Evolutionary conservation across 805 yeast species (phyloP).

Genomic region (Blastobotrys americana): DNA sequence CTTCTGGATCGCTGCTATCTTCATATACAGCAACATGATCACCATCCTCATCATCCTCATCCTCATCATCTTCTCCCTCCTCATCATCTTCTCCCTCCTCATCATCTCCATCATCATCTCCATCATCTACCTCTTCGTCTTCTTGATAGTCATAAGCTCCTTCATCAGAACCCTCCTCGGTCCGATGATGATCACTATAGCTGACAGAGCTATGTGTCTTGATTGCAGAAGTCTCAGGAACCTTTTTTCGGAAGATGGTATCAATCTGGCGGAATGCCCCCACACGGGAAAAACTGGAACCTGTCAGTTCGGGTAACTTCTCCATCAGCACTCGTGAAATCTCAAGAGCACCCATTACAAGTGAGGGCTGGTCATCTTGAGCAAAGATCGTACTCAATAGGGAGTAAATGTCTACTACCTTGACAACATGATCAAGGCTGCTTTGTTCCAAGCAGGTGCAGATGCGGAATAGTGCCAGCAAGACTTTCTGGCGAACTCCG

Average conservation of each 20-base stretch:
- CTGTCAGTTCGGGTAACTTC: constrained; percentile 39
- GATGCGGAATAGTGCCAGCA: constrained; percentile 49
- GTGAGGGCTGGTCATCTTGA: constrained; percentile 26
- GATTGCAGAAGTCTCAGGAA: background rate
- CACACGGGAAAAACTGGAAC: constrained; percentile 54
- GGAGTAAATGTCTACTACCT: constrained; percentile 24
- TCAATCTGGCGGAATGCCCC: constrained; percentile 34
- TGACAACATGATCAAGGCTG: constrained; percentile 16
- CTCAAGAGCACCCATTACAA: constrained; percentile 46
- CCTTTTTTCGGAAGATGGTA: background rate
- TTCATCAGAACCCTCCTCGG: constrained; percentile 17
- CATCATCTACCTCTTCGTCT: constrained; percentile 27
- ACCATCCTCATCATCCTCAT: constrained; percentile 20
- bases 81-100: constrained; percentile 27
- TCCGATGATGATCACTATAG: background rate
- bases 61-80: constrained; percentile 23
- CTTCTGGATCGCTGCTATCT: constrained; percentile 21
- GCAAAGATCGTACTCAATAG: constrained; percentile 28
- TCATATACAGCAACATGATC: constrained; percentile 23
- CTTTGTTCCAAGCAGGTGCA: constrained; percentile 35
- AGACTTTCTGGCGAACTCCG: constrained; percentile 49
- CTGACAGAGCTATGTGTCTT: background rate
- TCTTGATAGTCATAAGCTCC: constrained; percentile 21
- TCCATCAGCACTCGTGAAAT: constrained; percentile 40
- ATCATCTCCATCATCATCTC: constrained; percentile 27